Base-by-base conservation (phyloP, 2,329 filamentous ascomycete genomes). In the Periconia sp. region DNA sequence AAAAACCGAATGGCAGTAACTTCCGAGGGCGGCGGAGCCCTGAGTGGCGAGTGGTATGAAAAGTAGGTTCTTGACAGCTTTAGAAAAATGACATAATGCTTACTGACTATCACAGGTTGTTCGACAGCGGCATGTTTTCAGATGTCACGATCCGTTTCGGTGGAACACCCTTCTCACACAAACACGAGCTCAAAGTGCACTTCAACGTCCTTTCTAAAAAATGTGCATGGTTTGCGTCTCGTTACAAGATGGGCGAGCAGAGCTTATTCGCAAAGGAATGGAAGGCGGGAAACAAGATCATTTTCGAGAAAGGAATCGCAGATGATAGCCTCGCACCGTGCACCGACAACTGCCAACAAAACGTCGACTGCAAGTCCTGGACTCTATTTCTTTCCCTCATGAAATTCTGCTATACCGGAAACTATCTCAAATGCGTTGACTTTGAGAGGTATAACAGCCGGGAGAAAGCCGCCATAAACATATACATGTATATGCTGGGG, bases 41-140 rank as follows among this genome's bases (percentile, higher is more conserved):
- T 27, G 23, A 8, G 5, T 27, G 8, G 23, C 23, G 23, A 27
- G 3, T 27, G 23, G 23, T 27, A 27, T 27, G 23, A 27, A 27
- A 27, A 27, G 23, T 27, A 27, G 23, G 23, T 8, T 5, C 8
- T 27, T 8, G 23, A 27, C 5, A 27, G 23, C 23, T 27, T 27
- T 27, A 8, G 8, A 5, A 3, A 3, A 27, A 27, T 27, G 23
- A 27, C 8, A 5, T 5, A 27, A 3, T 27, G 23, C 23, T 27
- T 27, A 27, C 23, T 27, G 23, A 27, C 23, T 27, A 8, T 27
- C 5, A 8, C 42, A 19, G 19, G 9, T 35, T 46, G 17, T 52
- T 52, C 33, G 11, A 48, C 11, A 53, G 40, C 18, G 50, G 50
- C 41, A 45, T 49, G 13, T 48, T 53, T 31, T 53, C 45, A 17